Evolutionary conservation across 2,329 filamentous ascomycete genomes (phyloP).

Genomic region (Trichoderma sp.): DNA sequence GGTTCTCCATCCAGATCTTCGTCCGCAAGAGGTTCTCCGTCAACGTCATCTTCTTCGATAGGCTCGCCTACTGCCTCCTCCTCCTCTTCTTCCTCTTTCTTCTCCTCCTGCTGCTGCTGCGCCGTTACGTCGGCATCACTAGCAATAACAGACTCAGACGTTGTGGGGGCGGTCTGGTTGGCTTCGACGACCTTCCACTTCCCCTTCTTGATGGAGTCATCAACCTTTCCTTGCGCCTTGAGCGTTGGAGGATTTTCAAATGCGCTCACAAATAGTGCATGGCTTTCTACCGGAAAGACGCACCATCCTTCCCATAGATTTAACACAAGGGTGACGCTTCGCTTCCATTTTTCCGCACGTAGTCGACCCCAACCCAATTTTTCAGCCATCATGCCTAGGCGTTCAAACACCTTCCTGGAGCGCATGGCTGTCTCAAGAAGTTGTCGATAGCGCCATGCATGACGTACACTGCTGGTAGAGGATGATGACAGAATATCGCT

Average conservation of each 20-base stretch:
- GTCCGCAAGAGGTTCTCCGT: conserved; percentile 38
- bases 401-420: conserved; percentile 67
- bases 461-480: conserved; percentile 73
- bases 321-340: conserved; percentile 67
- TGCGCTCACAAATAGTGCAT: conserved; percentile 65
- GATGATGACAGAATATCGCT: conserved; percentile 76
- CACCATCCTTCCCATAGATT: conserved; percentile 71
- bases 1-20: conserved; percentile 36
- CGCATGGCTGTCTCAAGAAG: conserved; percentile 74
- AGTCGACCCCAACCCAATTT: conserved; percentile 76
- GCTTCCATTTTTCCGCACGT: conserved; percentile 80
- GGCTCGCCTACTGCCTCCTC: conserved; percentile 42
- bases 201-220: conserved; percentile 28
- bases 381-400: conserved; percentile 70
- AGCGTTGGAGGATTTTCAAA: conserved; percentile 67
- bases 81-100: conserved; percentile 44
- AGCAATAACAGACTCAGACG: conserved; percentile 7
- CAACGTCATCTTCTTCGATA: conserved; percentile 49
- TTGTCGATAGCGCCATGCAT: conserved; percentile 83
- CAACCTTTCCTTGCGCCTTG: conserved; percentile 32
- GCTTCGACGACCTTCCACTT: conserved; percentile 54
- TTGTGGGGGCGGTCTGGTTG: conserved; percentile 20
- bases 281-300: conserved; percentile 70
- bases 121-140: not conserved
- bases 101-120: conserved; percentile 26